These are phyloP conservation scores for Talaromyces funiculosus DNA, from an alignment of 2,329 filamentous ascomycete species.

Conservation along the genomic window DNA sequence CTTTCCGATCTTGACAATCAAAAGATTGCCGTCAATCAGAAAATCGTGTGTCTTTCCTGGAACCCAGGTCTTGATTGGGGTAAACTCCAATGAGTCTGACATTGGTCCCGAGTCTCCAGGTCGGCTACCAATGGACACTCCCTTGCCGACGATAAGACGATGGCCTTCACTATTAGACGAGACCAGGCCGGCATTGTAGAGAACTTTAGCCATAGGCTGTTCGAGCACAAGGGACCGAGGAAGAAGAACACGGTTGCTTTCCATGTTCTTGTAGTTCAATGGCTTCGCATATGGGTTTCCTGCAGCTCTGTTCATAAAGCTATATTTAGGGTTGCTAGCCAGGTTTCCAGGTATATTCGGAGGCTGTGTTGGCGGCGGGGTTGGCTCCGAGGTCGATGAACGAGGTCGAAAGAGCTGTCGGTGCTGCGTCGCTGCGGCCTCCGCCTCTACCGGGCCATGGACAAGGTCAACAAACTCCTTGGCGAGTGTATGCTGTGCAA, in stretches of 20 bases:
- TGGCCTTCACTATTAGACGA: conserved; percentile 48
- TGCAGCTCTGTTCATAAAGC: conserved; percentile 27
- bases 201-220: conserved; percentile 45
- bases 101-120: conserved; percentile 37
- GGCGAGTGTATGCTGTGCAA: conserved; percentile 78
- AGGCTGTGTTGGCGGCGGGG: conserved; percentile 22
- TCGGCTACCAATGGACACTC: conserved; percentile 46
- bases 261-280: conserved; percentile 35
- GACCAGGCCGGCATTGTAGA: conserved; percentile 49
- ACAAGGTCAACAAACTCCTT: conserved; percentile 74
- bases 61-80: conserved; percentile 42
- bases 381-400: conserved; percentile 30
- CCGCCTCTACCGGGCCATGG: conserved; percentile 63
- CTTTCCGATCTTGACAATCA: conserved; percentile 56
- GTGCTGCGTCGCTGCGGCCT: conserved; percentile 55
- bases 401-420: conserved; percentile 41
- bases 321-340: conserved; percentile 19
- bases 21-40: conserved; percentile 45
- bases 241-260: conserved; percentile 36
- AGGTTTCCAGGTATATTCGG: conserved; percentile 18
- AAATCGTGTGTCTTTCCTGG: conserved; percentile 43
- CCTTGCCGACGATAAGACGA: conserved; percentile 45
- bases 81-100: conserved; percentile 45
- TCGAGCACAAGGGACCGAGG: conserved; percentile 46
- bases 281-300: conserved; percentile 37